phyloP scores from a whole-genome alignment of 495 filamentous ascomycete species.

The Massariosphaeria phaeospora region DNA sequence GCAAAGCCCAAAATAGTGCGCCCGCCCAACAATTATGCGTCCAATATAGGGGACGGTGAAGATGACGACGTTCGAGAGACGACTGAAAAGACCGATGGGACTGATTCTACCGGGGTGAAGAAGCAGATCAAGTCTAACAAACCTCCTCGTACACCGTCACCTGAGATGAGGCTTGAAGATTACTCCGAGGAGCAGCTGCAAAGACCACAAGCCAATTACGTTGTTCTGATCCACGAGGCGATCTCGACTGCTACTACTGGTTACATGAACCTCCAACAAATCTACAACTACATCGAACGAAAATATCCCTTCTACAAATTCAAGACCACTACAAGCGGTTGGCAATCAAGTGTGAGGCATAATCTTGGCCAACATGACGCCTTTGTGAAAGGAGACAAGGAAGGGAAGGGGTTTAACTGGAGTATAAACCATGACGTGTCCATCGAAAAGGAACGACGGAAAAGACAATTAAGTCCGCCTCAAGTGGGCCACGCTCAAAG shows the following conservation, averaged over 20 bases:
- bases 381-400: slow-evolving; percentile 73
- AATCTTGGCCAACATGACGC: slow-evolving; percentile 85
- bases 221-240: slow-evolving; percentile 84
- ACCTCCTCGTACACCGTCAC: slow-evolving; percentile 63
- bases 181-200: slow-evolving; percentile 79
- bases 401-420: slow-evolving; percentile 43
- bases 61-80: slow-evolving; percentile 19
- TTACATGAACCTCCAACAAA: slow-evolving; percentile 81
- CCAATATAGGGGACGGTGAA: slow-evolving; percentile 20
- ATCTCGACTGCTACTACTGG: slow-evolving; percentile 64
- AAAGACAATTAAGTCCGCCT: slow-evolving; percentile 34
- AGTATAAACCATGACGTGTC: slow-evolving; percentile 35
- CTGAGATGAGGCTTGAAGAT: slow-evolving; percentile 66
- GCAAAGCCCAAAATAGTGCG: slow-evolving; percentile 15
- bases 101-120: slow-evolving; percentile 50
- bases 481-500: slow-evolving; percentile 16
- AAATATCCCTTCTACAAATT: slow-evolving; percentile 91
- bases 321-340: slow-evolving; percentile 72
- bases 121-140: slow-evolving; percentile 57
- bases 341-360: slow-evolving; percentile 96
- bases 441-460: slow-evolving; percentile 40
- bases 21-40: slow-evolving; percentile 26
- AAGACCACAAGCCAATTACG: slow-evolving; percentile 83
- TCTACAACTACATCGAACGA: slow-evolving; percentile 81
- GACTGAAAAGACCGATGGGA: slow-evolving; percentile 18